Base-by-base conservation (phyloP, 805 yeast genomes). In the Candida pini region DNA sequence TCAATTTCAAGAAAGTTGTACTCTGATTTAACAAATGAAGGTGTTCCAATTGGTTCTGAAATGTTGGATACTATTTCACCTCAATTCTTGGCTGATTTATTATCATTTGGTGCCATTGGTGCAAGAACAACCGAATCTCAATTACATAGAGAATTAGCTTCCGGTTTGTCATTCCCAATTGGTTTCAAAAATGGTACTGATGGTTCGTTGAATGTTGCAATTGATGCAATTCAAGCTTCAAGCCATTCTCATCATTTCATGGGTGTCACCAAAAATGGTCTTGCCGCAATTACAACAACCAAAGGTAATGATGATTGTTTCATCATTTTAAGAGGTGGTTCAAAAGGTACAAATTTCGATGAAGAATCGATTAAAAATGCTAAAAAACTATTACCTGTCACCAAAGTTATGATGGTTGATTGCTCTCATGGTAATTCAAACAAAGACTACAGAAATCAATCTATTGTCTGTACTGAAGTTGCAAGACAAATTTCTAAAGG, bases 101-200 rank as follows among this genome's bases (percentile, higher is more conserved):
- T 90, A 73, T 84, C 96, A 18, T 76, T 92, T 35, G 98, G 98
- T 54, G 98, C 98, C 31, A 89, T 90, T 60, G 98, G 98, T 53
- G 98, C 98, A 26, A 82, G 98, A 71, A 90, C 98, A 30, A 90
- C 98, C 26, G 98, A 90, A 68, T 88, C 96, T 26, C 98, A 90
- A 68, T 76, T 90, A 35, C 98, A 90, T 63, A 81, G 98, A 62
- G 98, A 90, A 63, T 74, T 90, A 48, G 96, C 97, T 4, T 88
- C 97, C 1, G 98, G 97, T 21, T 69, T 92, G 30, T 85, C 96
- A 3, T 90, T 92, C 87, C 98, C 98, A 28, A 87, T 90, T 40
- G 98, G 98, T 35, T 90, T 90, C 81, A 90, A 90, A 61, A 90
- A 90, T 57, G 97, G 97, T 56, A 90, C 98, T 26, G 97, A 92